Base-by-base conservation (phyloP, 306 rosid species). In the Mimosa bimucronata region DNA sequence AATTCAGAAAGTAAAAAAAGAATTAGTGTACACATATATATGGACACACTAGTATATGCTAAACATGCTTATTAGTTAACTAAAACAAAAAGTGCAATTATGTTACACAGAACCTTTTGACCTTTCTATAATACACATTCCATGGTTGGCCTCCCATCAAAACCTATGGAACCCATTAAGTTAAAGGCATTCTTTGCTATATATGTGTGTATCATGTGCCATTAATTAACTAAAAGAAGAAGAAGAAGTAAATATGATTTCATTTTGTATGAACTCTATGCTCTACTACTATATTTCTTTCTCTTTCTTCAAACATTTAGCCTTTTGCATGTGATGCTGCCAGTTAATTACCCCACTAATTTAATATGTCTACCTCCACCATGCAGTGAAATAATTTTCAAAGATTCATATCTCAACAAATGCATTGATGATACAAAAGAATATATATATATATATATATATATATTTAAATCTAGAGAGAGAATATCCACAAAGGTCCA, bases 371-470 rank as follows among this genome's bases (percentile, higher is more conserved):
- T 71, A 61, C 62, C 80, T 72, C 29, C 16, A 72, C 29, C 16
- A 72, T 16, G 61, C 71, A 50, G 45, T 55, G 86, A 73, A 83
- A 75, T 77, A 80, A 77, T 60, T 66, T 81, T 81, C 61, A 77
- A 74, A 74, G 80, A 75, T 72, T 74, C 70, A 69, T 71, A 78
- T 58, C 48, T 80, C 82, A 79, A 81, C 66, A 76, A 71, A 79
- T 26, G 76, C 62, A 23, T 58, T 23, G 16, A 12, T 23, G 14
- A 57, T 23, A 23, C 28, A 55, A 55, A 7, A 19, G 3, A 52
- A n/a, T 50, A 50, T 50, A 45, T 14, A 45, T 14, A 45, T 15
- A 46, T 4, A 15, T 15, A 16, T 1, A 48, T 0, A 48, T 7
- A 48, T 14, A 50, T 19, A 52, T 6, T 5, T 19, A 19, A 0